Evolutionary conservation across 129 eudicot species (phyloP).

Genomic region (Deinandra increscens): DNA sequence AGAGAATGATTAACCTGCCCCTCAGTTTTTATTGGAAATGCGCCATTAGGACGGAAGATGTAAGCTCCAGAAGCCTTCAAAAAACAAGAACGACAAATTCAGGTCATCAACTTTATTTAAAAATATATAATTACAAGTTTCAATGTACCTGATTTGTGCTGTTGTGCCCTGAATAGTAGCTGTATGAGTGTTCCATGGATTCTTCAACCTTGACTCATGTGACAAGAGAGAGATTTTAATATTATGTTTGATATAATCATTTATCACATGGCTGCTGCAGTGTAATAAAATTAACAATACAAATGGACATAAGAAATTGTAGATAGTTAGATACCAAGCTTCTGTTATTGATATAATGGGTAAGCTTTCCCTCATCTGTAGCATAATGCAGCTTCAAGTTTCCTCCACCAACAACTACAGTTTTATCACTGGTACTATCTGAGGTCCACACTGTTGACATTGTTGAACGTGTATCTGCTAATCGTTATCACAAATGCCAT

Average conservation of each 20-base stretch:
- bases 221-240: conserved; percentile 26
- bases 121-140: no score
- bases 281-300: not conserved
- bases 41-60: conserved; percentile 85
- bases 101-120: not conserved
- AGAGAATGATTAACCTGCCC: conserved; percentile 49
- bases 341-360: conserved; percentile 62
- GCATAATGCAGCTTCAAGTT: conserved; percentile 70
- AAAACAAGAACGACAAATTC: conserved; percentile 26
- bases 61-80: conserved; percentile 93
- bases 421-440: conserved; percentile 36
- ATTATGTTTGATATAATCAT: conserved; percentile 5
- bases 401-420: conserved; percentile 80
- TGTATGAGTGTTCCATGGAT: conserved; percentile 59
- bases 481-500: not conserved
- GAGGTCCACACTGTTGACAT: conserved; percentile 47
- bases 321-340: conserved; percentile 53
- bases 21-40: conserved; percentile 49
- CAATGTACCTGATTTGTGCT: conserved; percentile 69
- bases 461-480: conserved; percentile 47
- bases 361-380: conserved; percentile 64
- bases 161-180: conserved; percentile 73
- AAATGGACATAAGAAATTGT: not conserved
- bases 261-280: conserved; percentile 9
- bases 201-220: conserved; percentile 56